Evolutionary conservation across 805 yeast genomes (phyloP), one percentile per base, ranked within the genome.

Genomic region (Candida glaebosa): DNA sequence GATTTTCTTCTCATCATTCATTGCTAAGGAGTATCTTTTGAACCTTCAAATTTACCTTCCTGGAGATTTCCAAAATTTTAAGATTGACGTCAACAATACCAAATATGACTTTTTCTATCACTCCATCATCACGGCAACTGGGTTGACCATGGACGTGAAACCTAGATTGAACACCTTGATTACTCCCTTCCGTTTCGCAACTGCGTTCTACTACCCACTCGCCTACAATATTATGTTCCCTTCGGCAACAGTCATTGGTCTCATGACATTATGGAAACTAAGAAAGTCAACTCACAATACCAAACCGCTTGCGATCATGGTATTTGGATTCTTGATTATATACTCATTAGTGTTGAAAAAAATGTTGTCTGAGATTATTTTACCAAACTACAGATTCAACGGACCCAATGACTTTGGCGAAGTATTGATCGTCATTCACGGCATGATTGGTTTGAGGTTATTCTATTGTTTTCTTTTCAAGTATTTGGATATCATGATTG

Each of bases 381-480:
- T 35, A 24, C 38, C 38, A 12, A 6, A 12, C 12, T 35, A 20
- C 24, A 8, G 8, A 9, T 35, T 35, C 15, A 26, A 22, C 9
- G 38, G 38, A 12, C 5, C 16, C 8, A 24, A 35, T 24, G 31
- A 35, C 16, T 35, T 22, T 17, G 38, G 38, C 16, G 38, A 35
- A 35, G 15, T 35, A 4, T 35, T 35, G n/a, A 19, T 24, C 25
- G 31, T 35, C 31, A 24, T 35, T 15, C 30, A 35, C 22, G 25
- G 15, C 15, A 20, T 35, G 16, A 35, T 35, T 14, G 38, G 31
- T n/a, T 20, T 10, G 17, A 35, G 17, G 9, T 9, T 35, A 8
- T 8, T 35, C 17, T 7, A 25, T 7, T 14, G 16, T 22, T 22
- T 5, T 7, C 22, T 35, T 8, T 5, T 35, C 19, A 22, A 24